Evolutionary conservation across 192 early-diverging fungal species (phyloP).

Genomic region (Lunasporangiospora selenospora): DNA sequence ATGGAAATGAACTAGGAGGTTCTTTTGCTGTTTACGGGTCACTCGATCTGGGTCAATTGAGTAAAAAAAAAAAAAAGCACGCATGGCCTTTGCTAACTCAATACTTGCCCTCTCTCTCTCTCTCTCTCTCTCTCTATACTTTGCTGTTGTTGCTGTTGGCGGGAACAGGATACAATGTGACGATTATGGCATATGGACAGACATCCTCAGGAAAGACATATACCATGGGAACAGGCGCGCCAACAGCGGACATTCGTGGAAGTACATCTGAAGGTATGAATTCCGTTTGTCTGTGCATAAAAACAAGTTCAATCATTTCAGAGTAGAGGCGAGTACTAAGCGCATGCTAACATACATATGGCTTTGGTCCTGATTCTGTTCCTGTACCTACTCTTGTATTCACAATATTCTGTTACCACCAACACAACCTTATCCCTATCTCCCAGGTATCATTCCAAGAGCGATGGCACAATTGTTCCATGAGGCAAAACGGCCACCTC

Average conservation of each 20-base stretch:
- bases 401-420: too few relatives aligned
- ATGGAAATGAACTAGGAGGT: too few relatives aligned
- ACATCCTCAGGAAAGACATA: constrained; percentile 96
- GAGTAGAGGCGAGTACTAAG: too few relatives aligned
- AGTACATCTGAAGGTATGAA: constrained; percentile 36
- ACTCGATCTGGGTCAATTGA: constrained; percentile 2
- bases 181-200: constrained; percentile 93
- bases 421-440: constrained; percentile 11
- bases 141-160: too few relatives aligned
- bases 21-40: too few relatives aligned
- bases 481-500: constrained; percentile 23
- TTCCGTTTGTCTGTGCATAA: too few relatives aligned
- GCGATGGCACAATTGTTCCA: constrained; percentile 71
- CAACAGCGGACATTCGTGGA: constrained; percentile 45
- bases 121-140: neutral
- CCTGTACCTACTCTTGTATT: too few relatives aligned
- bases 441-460: constrained; percentile 73
- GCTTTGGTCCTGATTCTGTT: too few relatives aligned
- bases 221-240: constrained; percentile 88
- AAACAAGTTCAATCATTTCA: too few relatives aligned
- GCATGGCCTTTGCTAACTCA: neutral
- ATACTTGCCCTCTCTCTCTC: constrained; percentile 1
- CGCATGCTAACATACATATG: too few relatives aligned
- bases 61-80: neutral
- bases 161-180: constrained; percentile 86